phyloP scores from a whole-genome alignment of 495 filamentous ascomycete genomes.

The Tuber magnatum region DNA sequence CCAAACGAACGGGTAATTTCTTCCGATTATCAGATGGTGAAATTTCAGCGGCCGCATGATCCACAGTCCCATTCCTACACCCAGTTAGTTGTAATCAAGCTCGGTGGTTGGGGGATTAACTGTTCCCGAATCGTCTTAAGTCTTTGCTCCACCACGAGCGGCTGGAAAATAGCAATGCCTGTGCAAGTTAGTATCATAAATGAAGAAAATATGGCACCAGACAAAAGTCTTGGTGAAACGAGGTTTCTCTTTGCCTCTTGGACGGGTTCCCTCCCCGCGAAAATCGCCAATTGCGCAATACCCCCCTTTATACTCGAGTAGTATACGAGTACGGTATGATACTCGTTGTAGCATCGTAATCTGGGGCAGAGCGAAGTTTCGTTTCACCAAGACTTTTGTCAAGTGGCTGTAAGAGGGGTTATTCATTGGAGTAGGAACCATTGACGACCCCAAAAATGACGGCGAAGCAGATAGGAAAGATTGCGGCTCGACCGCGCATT shows the following conservation, averaged over 20 bases:
- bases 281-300: too few relatives aligned
- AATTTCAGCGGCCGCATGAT: not conserved
- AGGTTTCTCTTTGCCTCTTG: too few relatives aligned
- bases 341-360: too few relatives aligned
- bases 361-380: too few relatives aligned
- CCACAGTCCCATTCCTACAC: not conserved
- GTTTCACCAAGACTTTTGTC: too few relatives aligned
- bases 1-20: not conserved
- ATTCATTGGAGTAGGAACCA: conserved; percentile 5
- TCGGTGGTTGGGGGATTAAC: not conserved
- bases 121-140: conserved; percentile 21
- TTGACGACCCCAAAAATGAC: conserved; percentile 29
- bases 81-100: not conserved
- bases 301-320: too few relatives aligned
- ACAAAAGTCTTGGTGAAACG: too few relatives aligned
- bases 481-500: conserved; percentile 26
- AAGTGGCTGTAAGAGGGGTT: not conserved
- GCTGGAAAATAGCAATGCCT: conserved; percentile 34
- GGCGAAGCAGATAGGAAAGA: conserved; percentile 29
- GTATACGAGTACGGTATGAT: too few relatives aligned
- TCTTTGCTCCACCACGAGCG: conserved; percentile 28
- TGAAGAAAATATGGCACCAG: not conserved
- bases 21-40: not conserved
- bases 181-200: not conserved
- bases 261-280: too few relatives aligned